Conservation (phyloP, 768 basidiomycete species). For the Lentinula edodes region DNA sequence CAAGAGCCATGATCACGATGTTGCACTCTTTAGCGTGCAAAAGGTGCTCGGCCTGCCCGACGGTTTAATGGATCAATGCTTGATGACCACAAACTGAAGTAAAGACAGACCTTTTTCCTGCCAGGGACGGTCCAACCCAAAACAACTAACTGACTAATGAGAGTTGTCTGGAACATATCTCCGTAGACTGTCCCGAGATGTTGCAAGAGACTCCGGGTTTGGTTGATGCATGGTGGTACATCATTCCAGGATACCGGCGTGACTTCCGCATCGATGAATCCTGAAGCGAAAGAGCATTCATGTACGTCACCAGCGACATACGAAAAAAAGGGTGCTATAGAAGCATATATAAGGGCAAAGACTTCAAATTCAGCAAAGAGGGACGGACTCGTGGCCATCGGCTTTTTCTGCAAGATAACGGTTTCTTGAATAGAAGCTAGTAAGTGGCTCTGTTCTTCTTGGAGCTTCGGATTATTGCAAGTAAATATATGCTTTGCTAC, state of each 20-base stretch:
- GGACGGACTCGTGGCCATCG: neutral
- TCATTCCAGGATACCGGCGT: slow-evolving; percentile 5
- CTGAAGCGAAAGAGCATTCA: neutral
- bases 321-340: neutral
- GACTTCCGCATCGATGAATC: neutral
- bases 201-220: slow-evolving; percentile 18
- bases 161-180: slow-evolving; percentile 7
- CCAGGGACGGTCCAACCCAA: slow-evolving; percentile 2
- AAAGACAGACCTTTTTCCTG: neutral
- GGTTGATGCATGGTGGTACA: slow-evolving; percentile 8
- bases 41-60: neutral
- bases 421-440: slow-evolving; percentile 21
- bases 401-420: neutral
- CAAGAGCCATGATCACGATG: neutral
- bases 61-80: neutral
- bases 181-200: slow-evolving; percentile 20
- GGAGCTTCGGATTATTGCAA: slow-evolving; percentile 22
- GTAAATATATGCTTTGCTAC: slow-evolving; percentile 24
- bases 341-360: neutral
- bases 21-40: neutral
- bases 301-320: neutral
- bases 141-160: neutral
- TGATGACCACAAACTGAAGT: neutral
- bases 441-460: slow-evolving; percentile 20
- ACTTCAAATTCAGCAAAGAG: neutral